Evolutionary conservation across 192 early-diverging fungal species (phyloP), one percentile per base, ranked within the genome.

Genomic region (Coemansia sp.): DNA sequence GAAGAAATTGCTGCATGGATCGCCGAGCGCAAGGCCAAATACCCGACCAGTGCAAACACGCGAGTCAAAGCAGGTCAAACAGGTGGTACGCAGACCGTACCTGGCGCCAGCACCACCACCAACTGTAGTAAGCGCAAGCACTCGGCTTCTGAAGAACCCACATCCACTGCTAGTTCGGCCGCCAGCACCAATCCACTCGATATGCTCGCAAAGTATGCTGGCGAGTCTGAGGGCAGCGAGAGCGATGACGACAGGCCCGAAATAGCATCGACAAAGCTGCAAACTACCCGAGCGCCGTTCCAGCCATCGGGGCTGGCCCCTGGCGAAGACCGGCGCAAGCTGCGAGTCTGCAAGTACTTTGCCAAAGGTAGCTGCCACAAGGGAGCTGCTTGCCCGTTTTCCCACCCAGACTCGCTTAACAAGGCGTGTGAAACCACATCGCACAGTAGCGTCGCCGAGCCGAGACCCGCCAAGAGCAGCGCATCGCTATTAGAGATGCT

Each of bases 1-100:
- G 93, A 94, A 59, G 92, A 91, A 35, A 88, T 95, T 35, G 89
- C 73, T 1, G 79, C 87, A n/a, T 96, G 93, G 92, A 94, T 95
- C 32, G 89, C 83, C 25, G 92, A 91, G 45, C 71, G 94, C 43
- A 93, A 92, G 59, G 88, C 82, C 59, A 88, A 86, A 43, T 96
- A 89, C 78, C 94, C 94, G 24, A 93, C 90, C 0, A 73, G 87
- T 35, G 85, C 66, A 20, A 95, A 91, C 71, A 78, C 93, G 12
- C 70, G 59, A 24, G 65, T 80, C 51, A 94, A 94, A 58, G 86
- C 24, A 11, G 27, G n/a, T 37, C 60, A 45, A 45, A 12, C 29
- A 47, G 45, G 19, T 20, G 57, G 14, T 19, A 36, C 47, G 41
- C 42, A 0, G 39, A 27, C 47, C 49, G 12, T 4, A 38, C 32